These are phyloP conservation scores for Kuraishia molischiana DNA, from an alignment of 805 yeast species.

Conservation along the genomic window DNA sequence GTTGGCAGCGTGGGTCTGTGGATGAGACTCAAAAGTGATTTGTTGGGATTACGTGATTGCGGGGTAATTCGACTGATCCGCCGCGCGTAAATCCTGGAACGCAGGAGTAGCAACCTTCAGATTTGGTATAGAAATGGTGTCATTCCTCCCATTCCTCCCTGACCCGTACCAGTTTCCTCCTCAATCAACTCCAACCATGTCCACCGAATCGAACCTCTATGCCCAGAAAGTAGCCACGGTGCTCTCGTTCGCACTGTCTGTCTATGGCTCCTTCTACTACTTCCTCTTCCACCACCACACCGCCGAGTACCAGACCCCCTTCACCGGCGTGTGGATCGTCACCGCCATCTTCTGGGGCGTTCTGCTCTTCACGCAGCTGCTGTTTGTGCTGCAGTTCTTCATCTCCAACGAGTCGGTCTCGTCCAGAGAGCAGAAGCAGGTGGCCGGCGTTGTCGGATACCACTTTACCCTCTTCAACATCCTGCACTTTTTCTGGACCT, in stretches of 20 bases:
- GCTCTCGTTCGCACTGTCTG: conserved; percentile 44
- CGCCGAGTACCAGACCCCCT: conserved; percentile 52
- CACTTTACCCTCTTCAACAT: conserved; percentile 59
- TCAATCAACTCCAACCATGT: too few relatives aligned
- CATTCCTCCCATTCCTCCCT: too few relatives aligned
- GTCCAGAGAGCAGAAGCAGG: conserved; percentile 16
- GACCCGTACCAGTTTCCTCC: too few relatives aligned
- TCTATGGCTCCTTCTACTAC: conserved; percentile 45
- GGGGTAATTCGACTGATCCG: too few relatives aligned
- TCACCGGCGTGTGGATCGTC: conserved; percentile 45
- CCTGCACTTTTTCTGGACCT: conserved; percentile 52
- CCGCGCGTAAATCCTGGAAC: too few relatives aligned
- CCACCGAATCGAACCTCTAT: conserved; percentile 8
- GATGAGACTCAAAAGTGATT: too few relatives aligned
- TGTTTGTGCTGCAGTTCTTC: conserved; percentile 37
- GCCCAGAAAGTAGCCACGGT: conserved; percentile 36
- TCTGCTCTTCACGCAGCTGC: conserved; percentile 40
- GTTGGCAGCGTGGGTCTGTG: too few relatives aligned
- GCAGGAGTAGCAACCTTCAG: too few relatives aligned
- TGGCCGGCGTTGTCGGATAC: conserved; percentile 36
- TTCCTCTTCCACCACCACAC: conserved; percentile 46
- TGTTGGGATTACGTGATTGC: too few relatives aligned
- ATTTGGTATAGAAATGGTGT: too few relatives aligned
- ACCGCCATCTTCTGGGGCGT: conserved; percentile 49
- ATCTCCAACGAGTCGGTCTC: conserved; percentile 13